Evolutionary conservation across 2,329 filamentous ascomycete species (phyloP).

Genomic region (Paracamarosporium sp.): DNA sequence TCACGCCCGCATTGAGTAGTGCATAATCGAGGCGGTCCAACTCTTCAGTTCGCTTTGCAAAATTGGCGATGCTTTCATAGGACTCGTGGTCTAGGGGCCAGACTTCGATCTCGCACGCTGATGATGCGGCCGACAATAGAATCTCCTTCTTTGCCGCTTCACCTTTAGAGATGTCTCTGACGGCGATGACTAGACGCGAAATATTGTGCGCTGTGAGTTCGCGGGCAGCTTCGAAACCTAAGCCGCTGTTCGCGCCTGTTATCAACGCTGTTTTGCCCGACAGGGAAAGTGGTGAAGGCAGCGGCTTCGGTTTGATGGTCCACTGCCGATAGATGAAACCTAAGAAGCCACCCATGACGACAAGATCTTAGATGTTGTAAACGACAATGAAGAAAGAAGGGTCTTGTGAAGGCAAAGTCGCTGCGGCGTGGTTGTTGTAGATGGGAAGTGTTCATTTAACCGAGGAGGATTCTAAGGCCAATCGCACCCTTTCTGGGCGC

Average conservation of each 20-base stretch:
- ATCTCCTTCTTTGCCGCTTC: conserved; percentile 50
- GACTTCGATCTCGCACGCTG: conserved; percentile 48
- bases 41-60: conserved; percentile 46
- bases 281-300: conserved; percentile 25
- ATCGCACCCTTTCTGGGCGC: too few relatives aligned
- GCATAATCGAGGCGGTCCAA: conserved; percentile 53
- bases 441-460: too few relatives aligned
- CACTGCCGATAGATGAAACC: conserved; percentile 20
- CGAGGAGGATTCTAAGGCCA: too few relatives aligned
- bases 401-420: neutral
- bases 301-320: conserved; percentile 21
- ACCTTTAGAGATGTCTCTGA: conserved; percentile 53
- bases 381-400: neutral
- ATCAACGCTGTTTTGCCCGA: conserved; percentile 56
- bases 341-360: conserved; percentile 19
- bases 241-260: conserved; percentile 59
- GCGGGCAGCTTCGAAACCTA: conserved; percentile 58
- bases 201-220: conserved; percentile 55
- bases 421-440: too few relatives aligned
- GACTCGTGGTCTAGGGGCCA: conserved; percentile 56
- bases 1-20: conserved; percentile 48
- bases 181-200: conserved; percentile 54
- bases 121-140: conserved; percentile 33
- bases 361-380: neutral
- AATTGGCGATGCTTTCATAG: conserved; percentile 54